phyloP scores from a whole-genome alignment of 1,284 basidiomycete genomes.

The Microbotryum silenes-acaulis region DNA sequence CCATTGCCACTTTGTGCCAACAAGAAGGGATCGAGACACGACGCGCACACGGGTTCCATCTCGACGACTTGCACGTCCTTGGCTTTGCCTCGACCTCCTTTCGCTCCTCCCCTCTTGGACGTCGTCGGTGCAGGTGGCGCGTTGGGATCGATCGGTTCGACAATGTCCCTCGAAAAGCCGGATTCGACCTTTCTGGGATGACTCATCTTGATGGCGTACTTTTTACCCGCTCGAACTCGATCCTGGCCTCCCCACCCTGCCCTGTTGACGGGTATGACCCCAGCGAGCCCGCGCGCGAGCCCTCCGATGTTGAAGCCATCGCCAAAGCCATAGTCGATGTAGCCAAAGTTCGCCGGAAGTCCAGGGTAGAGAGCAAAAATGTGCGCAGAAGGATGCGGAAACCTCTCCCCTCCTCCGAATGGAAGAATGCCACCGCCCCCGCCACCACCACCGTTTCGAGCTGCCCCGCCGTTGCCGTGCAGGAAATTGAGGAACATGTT shows the following conservation, averaged over 20 bases:
- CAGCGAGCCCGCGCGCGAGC: too few relatives aligned
- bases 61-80: background rate
- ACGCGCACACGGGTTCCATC: constrained; percentile 23
- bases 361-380: too few relatives aligned
- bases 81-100: constrained; percentile 3
- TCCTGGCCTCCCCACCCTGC: constrained; percentile 23
- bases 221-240: constrained; percentile 18
- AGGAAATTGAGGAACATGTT: too few relatives aligned
- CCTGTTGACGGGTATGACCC: too few relatives aligned
- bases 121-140: background rate
- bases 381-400: too few relatives aligned
- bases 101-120: background rate
- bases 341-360: too few relatives aligned
- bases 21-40: constrained; percentile 16
- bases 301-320: too few relatives aligned
- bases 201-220: constrained; percentile 22
- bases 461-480: too few relatives aligned
- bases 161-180: constrained; percentile 25
- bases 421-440: too few relatives aligned
- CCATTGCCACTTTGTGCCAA: constrained; percentile 8
- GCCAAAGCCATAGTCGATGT: too few relatives aligned
- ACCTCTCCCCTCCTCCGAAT: too few relatives aligned
- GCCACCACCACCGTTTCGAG: too few relatives aligned
- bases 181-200: constrained; percentile 14
- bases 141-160: constrained; percentile 16